Evolutionary conservation across 139 green algal species (phyloP).

Genomic region (Chlorella sp.): DNA sequence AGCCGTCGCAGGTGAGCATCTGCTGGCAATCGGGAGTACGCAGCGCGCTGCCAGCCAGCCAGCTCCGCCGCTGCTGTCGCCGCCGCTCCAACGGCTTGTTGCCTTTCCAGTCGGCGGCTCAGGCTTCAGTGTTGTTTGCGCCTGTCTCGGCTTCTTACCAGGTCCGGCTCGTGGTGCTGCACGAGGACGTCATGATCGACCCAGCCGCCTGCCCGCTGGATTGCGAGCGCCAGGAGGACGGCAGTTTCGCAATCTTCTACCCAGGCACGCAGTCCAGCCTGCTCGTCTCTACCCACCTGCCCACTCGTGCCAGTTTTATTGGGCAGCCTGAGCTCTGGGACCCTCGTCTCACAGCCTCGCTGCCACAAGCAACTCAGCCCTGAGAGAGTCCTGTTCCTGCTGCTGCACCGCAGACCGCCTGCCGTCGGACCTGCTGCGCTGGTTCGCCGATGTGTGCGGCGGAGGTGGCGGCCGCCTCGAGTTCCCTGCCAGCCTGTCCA

Average conservation of each 20-base stretch:
- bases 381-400: too few relatives aligned
- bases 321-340: too few relatives aligned
- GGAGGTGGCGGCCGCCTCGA: slow-evolving; percentile 13
- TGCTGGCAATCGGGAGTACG: too few relatives aligned
- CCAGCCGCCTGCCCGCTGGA: slow-evolving; percentile 12
- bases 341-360: too few relatives aligned
- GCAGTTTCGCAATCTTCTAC: too few relatives aligned
- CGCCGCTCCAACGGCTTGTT: background rate
- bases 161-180: slow-evolving; percentile 17
- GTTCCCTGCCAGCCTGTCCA: slow-evolving; percentile 45
- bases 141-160: background rate
- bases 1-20: background rate
- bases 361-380: too few relatives aligned
- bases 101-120: too few relatives aligned
- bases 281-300: too few relatives aligned
- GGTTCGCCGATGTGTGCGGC: background rate
- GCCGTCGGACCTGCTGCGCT: slow-evolving; percentile 14
- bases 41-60: background rate
- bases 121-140: too few relatives aligned
- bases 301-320: too few relatives aligned
- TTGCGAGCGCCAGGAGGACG: background rate
- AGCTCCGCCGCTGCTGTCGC: background rate
- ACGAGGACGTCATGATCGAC: background rate
- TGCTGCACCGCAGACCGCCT: background rate
- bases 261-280: too few relatives aligned